Conservation (phyloP, 108 stramenopile species). For the Phaeodactylum tricornutum region DNA sequence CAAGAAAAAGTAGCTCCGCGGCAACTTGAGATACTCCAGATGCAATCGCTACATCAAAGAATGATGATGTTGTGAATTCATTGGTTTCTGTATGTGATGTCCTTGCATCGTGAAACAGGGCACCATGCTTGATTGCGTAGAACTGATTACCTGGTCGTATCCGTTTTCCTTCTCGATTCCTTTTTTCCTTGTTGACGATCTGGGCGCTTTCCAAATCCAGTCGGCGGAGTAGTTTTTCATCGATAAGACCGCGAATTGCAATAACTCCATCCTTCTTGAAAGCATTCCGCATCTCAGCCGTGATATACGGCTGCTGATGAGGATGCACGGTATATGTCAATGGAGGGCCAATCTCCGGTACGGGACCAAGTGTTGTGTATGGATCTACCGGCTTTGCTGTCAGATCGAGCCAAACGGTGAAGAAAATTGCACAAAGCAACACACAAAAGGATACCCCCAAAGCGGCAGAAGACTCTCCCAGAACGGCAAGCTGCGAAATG, state of each 20-base stretch:
- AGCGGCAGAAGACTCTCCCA: neutral
- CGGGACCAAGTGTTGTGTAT: constrained; percentile 22
- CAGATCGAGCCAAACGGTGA: neutral
- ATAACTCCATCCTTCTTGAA: constrained; percentile 47
- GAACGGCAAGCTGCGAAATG: neutral
- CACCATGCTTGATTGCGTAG: constrained; percentile 43
- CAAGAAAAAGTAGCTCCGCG: constrained; percentile 13
- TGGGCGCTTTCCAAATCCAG: constrained; percentile 18
- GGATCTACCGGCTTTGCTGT: neutral
- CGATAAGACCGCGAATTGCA: constrained; percentile 47
- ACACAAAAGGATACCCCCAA: neutral
- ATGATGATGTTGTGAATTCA: constrained; percentile 3
- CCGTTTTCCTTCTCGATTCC: constrained; percentile 3
- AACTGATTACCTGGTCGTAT: constrained; percentile 38
- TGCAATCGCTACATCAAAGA: constrained; percentile 21
- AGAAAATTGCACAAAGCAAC: neutral
- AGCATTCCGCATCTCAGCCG: constrained; percentile 15
- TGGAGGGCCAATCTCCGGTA: constrained; percentile 19
- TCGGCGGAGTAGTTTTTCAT: constrained; percentile 8
- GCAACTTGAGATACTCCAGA: constrained; percentile 28
- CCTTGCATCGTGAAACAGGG: constrained; percentile 38
- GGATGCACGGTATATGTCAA: constrained; percentile 9
- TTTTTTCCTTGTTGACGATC: constrained; percentile 12
- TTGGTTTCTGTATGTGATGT: constrained; percentile 13
- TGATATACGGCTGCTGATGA: neutral